These are phyloP conservation scores for Spergularia marina DNA, from an alignment of 148 eudicot species.

Conservation along the genomic window DNA sequence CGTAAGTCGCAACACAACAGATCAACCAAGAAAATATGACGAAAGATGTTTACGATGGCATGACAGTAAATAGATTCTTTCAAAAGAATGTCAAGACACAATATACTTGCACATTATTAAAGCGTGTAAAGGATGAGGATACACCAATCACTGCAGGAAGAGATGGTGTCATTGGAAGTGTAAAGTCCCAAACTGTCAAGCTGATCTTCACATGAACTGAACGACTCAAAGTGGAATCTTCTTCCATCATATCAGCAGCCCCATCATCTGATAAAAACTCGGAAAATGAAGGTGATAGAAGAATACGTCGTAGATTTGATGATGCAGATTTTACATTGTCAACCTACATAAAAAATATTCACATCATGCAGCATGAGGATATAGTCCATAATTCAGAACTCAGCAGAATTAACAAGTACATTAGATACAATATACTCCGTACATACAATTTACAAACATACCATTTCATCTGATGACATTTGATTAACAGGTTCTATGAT, in stretches of 20 bases:
- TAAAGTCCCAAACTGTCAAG: constrained; percentile 93
- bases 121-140: constrained; percentile 48
- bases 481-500: constrained; percentile 65
- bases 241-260: constrained; percentile 86
- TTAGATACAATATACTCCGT: not conserved
- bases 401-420: not conserved
- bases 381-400: not conserved
- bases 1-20: not conserved
- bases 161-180: constrained; percentile 87
- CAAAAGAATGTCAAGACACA: constrained; percentile 5
- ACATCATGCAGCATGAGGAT: constrained; percentile 23
- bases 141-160: constrained; percentile 99
- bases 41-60: not conserved
- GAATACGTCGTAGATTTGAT: constrained; percentile 71
- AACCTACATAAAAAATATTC: constrained; percentile 49
- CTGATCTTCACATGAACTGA: constrained; percentile 71
- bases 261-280: constrained; percentile 76
- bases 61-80: constrained; percentile 1
- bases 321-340: constrained; percentile 78
- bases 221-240: constrained; percentile 63
- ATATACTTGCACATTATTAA: constrained; percentile 8
- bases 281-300: constrained; percentile 77
- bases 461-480: constrained; percentile 62
- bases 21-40: not conserved
- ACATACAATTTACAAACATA: constrained; percentile 31